These are phyloP conservation scores for Gentiana macrophylla DNA, from an alignment of 257 asterid genomes.

Conservation along the genomic window DNA sequence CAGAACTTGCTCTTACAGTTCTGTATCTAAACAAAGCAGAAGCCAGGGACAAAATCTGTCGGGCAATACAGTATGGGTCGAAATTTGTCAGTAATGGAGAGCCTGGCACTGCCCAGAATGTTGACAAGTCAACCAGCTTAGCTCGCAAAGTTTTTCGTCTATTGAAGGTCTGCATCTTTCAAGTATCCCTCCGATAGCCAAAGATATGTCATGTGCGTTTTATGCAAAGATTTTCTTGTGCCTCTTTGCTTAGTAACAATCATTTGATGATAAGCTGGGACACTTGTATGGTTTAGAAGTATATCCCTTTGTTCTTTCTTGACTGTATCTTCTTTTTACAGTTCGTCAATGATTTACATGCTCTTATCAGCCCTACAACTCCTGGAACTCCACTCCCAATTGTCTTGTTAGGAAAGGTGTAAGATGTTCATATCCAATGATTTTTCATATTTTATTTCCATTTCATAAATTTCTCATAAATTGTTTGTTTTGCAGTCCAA, in stretches of 20 bases:
- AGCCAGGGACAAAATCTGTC: conserved; percentile 94
- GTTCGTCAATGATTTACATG: conserved; percentile 90
- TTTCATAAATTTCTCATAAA: conserved; percentile 1
- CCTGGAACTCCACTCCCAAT: conserved; percentile 91
- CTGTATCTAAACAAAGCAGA: conserved; percentile 87
- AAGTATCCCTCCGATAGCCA: neutral
- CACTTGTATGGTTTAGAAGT: neutral
- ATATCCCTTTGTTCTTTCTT: conserved; percentile 6
- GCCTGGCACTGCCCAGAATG: conserved; percentile 84
- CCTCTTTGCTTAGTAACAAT: neutral
- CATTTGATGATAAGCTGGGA: neutral
- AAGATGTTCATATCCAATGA: neutral
- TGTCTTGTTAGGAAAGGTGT: conserved; percentile 75
- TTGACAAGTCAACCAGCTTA: conserved; percentile 79
- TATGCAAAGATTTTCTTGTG: too few relatives aligned
- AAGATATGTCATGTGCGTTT: neutral
- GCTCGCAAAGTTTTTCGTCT: conserved; percentile 93
- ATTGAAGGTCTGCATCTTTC: conserved; percentile 45
- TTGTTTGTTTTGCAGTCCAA: conserved; percentile 48
- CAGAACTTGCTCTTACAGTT: conserved; percentile 85
- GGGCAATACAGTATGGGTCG: conserved; percentile 94
- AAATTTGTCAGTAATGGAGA: conserved; percentile 82
- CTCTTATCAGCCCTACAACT: conserved; percentile 66
- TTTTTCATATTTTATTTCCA: conserved; percentile 4
- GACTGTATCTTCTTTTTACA: conserved; percentile 18